Base-by-base conservation (phyloP, 768 basidiomycete genomes). In the Auricularia cornea region DNA sequence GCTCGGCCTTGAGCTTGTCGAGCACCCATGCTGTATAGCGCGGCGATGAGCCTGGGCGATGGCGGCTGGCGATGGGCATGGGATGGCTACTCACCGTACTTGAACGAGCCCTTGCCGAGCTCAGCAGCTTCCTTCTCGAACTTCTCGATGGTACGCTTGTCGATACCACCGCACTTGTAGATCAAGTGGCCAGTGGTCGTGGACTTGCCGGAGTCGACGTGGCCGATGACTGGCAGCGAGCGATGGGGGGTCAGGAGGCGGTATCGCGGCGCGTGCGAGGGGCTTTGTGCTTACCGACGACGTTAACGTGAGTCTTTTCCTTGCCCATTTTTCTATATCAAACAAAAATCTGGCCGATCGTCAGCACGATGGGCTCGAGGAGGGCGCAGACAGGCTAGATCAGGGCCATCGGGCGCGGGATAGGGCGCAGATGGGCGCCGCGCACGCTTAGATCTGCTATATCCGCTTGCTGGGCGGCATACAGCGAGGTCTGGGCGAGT, bases 131-230 rank as follows among this genome's bases (percentile, higher is more conserved):
- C 97, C 89, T 99, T 99, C 86, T 99, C 97, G 84, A 98, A 98
- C 84, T 98, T 97, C 81, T 95, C 94, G 70, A 96, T 95, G 76
- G 93, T 94, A 88, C 94, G 94, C 86, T 98, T 99, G 79, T 99
- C 97, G 84, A 99, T 99, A 91, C 97, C 97, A 88, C 97, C 97
- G 79, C 97, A 99, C 89, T 99, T 97, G 92, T 98, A 98, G 88
- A 98, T 98, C 84, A 99, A 85, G 84, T 99, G 97, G 70, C 97
- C 97, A 71, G 97, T 99, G 74, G 97, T 99, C 81, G 97, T 99
- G 64, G 96, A 98, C 83, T 98, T 99, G 71, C 96, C 96, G 77
- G 96, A 98, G 84, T 98, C 94, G 92, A 95, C 93, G 84, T 95
- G 94, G 70, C 95, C 94, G 83, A 96, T 96, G 80, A 95, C 94